Base-by-base conservation (phyloP, 176 grass and related monocot species). In the Oryza longistaminata region DNA sequence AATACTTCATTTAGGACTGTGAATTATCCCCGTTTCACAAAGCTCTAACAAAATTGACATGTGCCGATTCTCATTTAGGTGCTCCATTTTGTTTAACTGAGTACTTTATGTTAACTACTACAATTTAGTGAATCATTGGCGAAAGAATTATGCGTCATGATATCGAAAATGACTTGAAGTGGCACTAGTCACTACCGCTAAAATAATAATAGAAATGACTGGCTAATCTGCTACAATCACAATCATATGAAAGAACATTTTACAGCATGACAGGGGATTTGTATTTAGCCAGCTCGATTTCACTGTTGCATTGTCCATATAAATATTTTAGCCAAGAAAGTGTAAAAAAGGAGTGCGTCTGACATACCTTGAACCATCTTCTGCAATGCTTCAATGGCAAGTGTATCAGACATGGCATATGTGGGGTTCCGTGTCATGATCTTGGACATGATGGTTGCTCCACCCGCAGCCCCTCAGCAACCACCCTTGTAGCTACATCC, bases 361-460 rank as follows among this genome's bases (percentile, higher is more conserved):
- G 14, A 74, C 60, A 71, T 85, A 99, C 96, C 91, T 93, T 96
- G 93, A 71, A 99, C 90, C 96, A 99, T 99, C 86, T 96, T 99
- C 70, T 99, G 96, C 80, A 99, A 81, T 53, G 96, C 96, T 58
- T 99, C 96, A 79, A 92, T 99, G 31, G 96, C 93, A 52, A 92
- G 85, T 21, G 88, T 82, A 31, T 99, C 93, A 22, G 93, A 82
- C 76, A 94, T 92, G 11, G 96, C 93, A 87, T 91, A 99, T 58
- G 73, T 16, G 11, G 96, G 93, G 70, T 91, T 98, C 83, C 93
- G 67, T 7, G 93, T 99, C 96, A 99, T 96, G 61, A 99, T 90
- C 90, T 96, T 99, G n/a, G 88, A 92, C 66, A 96, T 86, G 16
- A 88, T 75, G 11, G 96, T 96, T 99, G 96, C 90, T 96, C 91